Base-by-base conservation (phyloP, 371 early-diverging fungal species). In the Lichtheimia ornata region DNA sequence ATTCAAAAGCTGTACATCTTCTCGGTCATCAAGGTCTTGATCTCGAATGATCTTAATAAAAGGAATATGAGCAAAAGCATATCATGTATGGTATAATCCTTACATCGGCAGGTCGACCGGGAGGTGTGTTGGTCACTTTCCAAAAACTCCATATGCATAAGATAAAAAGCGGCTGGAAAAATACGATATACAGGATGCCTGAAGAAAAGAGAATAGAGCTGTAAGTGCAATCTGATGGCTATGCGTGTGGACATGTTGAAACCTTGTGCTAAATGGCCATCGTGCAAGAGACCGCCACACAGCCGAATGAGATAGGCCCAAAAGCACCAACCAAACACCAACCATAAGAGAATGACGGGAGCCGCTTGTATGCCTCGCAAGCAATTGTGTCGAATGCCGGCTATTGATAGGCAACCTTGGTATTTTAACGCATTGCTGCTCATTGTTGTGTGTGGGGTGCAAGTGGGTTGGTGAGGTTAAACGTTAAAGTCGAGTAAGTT, bases 111-210 rank as follows among this genome's bases (percentile, higher is more conserved):
- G 53, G 40, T 12, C 49, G 53, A 17, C 80, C 80, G 0, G 83
- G 83, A n/a, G 75, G 68, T 3, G 77, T 79, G 5, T 54, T 53
- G 12, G 72, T 71, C 2, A 69, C 70, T 30, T 67, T 67, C 57
- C 67, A 74, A 57, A 73, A 83, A 56, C 70, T 66, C 80, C 80
- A 83, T 30, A 73, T 59, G 24, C 65, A 67, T 28, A 80, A 47
- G n/a, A 75, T 51, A 50, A 75, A 74, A 5, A 76, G 18, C 1
- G 74, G 73, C 13, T 76, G 66, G 53, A 71, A 76, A 40, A 76
- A 64, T 11, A 74, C 5, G 25, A 72, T 65, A 41, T 77, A 77
- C 7, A 75, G 35, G 12, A 58, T 28, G 12, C 70, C 79, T 44
- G 20, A 25, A 40, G 5, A 58, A 25, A 41, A 18, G 15, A 50